Conservation (phyloP, 2,329 filamentous ascomycete genomes). For the Pyrenophora teres region DNA sequence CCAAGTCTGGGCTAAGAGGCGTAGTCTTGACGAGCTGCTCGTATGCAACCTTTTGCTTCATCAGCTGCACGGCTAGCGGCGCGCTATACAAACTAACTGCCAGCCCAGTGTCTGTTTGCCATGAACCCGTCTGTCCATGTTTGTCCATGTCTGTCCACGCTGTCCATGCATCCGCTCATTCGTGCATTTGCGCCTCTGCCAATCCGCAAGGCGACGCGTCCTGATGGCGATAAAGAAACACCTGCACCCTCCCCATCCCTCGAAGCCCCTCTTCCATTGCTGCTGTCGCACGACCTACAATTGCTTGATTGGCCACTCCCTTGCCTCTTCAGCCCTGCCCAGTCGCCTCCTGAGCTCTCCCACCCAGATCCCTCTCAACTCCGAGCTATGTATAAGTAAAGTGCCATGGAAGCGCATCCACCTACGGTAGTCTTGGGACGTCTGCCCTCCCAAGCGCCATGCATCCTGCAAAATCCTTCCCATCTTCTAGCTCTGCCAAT, state of each 20-base stretch:
- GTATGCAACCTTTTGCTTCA: neutral
- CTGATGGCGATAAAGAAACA: neutral
- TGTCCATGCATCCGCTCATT: neutral
- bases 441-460: slow-evolving; percentile 8
- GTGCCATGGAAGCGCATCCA: neutral
- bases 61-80: neutral
- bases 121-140: too few relatives aligned
- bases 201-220: neutral
- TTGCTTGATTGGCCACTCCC: slow-evolving; percentile 9
- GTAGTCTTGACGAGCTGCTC: slow-evolving; percentile 8
- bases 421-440: neutral
- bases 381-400: neutral
- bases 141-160: neutral
- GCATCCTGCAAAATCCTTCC: slow-evolving; percentile 7
- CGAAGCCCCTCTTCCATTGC: neutral
- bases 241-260: slow-evolving; percentile 1
- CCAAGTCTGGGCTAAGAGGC: slow-evolving; percentile 8
- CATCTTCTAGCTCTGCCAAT: slow-evolving; percentile 3
- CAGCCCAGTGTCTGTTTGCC: neutral
- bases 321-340: neutral
- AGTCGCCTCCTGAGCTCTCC: slow-evolving; percentile 5
- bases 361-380: neutral
- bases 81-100: neutral
- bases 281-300: slow-evolving; percentile 6
- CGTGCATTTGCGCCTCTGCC: neutral